These are phyloP conservation scores for Crithidia thermophila DNA, from an alignment of 208 protist species.

Conservation along the genomic window DNA sequence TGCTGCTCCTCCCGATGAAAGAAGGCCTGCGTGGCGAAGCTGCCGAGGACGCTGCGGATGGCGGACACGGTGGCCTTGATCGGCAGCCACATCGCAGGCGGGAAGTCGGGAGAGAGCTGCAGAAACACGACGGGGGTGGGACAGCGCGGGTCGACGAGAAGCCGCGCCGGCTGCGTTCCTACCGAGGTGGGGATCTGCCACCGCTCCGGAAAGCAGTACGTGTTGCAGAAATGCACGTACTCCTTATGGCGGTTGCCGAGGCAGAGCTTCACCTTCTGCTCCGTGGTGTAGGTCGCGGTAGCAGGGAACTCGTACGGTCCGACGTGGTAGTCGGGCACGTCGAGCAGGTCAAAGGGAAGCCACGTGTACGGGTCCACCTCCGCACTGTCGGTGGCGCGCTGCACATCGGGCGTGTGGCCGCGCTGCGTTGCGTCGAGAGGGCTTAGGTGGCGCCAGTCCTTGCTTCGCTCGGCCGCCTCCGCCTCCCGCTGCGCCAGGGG, in stretches of 20 bases:
- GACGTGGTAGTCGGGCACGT: slow-evolving; percentile 66
- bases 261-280: slow-evolving; percentile 66
- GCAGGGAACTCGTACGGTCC: slow-evolving; percentile 69
- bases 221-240: slow-evolving; percentile 91
- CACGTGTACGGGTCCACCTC: slow-evolving; percentile 70
- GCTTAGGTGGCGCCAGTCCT: slow-evolving; percentile 4
- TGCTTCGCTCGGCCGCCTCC: not conserved
- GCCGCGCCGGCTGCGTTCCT: slow-evolving; percentile 72
- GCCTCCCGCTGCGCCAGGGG: slow-evolving; percentile 14
- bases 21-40: slow-evolving; percentile 78
- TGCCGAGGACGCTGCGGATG: slow-evolving; percentile 81
- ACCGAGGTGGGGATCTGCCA: slow-evolving; percentile 85
- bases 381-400: too few species aligned
- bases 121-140: slow-evolving; percentile 70
- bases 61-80: slow-evolving; percentile 77
- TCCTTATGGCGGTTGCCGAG: slow-evolving; percentile 61
- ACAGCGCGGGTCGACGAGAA: slow-evolving; percentile 74
- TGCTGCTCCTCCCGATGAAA: slow-evolving; percentile 85
- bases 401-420: too few species aligned
- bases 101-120: slow-evolving; percentile 86
- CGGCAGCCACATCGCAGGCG: slow-evolving; percentile 91
- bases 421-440: not conserved
- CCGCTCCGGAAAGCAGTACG: slow-evolving; percentile 88
- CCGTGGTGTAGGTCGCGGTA: slow-evolving; percentile 66
- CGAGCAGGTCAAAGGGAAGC: slow-evolving; percentile 83